Conservation (phyloP, 495 filamentous ascomycete genomes). For the Margaritispora aquatica region DNA sequence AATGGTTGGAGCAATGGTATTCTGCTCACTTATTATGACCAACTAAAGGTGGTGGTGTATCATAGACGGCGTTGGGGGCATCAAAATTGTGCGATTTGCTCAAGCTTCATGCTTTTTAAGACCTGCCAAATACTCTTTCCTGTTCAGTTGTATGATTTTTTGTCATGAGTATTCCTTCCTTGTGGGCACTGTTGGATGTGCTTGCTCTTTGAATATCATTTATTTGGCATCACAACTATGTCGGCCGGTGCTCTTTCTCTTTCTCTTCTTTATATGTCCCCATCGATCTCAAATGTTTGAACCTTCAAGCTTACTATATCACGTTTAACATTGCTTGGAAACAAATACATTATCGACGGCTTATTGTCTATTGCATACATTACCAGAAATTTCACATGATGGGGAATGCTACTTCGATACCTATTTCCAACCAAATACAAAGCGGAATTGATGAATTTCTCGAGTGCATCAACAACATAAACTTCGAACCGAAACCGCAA, state of each 20-base stretch:
- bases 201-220: too few relatives aligned
- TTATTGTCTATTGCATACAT: neutral
- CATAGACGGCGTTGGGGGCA: slow-evolving; percentile 18
- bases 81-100: slow-evolving; percentile 6
- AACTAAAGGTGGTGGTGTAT: slow-evolving; percentile 3
- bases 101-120: neutral
- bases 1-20: neutral
- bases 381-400: neutral
- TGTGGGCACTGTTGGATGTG: too few relatives aligned
- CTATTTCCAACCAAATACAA: neutral
- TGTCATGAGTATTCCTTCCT: too few relatives aligned
- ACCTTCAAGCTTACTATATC: too few relatives aligned
- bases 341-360: neutral
- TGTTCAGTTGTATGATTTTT: neutral
- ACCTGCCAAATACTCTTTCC: neutral
- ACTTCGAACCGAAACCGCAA: too few relatives aligned
- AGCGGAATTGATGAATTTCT: neutral
- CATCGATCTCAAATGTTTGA: too few relatives aligned
- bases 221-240: too few relatives aligned
- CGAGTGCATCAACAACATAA: neutral
- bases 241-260: too few relatives aligned
- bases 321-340: too few relatives aligned
- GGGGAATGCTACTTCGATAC: neutral
- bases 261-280: too few relatives aligned
- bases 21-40: neutral